Base-by-base conservation (phyloP, 1,139 yeast species). In the Geotrichum macrosporum region DNA sequence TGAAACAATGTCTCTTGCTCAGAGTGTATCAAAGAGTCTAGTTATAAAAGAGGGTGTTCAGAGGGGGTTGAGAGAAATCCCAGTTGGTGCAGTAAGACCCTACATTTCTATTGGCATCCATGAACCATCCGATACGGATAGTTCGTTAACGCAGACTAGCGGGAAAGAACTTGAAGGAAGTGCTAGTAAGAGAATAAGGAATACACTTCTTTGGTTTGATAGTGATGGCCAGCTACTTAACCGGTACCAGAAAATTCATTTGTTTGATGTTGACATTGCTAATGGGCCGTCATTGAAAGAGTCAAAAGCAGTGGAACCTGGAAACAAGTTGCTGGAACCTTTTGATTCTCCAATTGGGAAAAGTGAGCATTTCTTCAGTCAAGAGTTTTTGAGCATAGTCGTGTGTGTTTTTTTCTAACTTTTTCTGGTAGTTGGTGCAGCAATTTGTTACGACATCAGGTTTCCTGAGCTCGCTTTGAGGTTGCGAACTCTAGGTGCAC, bases 361-460 rank as follows among this genome's bases (percentile, higher is more conserved):
- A 35, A 55, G 38, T 35, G 15, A 35, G 38, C 27, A 24, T 24
- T 24, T 16, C 19, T 9, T 8, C 34, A 36, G 34, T 18, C 15
- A 36, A 5, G 9, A 21, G 5, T n/a, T 31, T 12, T 32, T 18
- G 18, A n/a, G n/a, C n/a, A n/a, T n/a, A n/a, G n/a, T n/a, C n/a
- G n/a, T n/a, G n/a, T n/a, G n/a, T n/a, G n/a, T n/a, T n/a, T 18
- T 31, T 33, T 10, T 19, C 9, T 16, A 21, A n/a, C n/a, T n/a
- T n/a, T n/a, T n/a, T n/a, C n/a, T 29, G n/a, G 22, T 27, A 31
- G 41, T 62, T 4, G 96, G 96, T 0, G 68, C 79, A 10, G 86
- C 82, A 1, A 84, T 86, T 32, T 88, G 96, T 64, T 88, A 87
- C 61, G 96, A 87, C 63, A 77, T 92, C 34, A 70, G 97, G 54